Percentiles rank a stretch among this genome's conserved stretches.
Conservation (phyloP, 164 flowering plant genomes). For the Sedum album region DNA sequence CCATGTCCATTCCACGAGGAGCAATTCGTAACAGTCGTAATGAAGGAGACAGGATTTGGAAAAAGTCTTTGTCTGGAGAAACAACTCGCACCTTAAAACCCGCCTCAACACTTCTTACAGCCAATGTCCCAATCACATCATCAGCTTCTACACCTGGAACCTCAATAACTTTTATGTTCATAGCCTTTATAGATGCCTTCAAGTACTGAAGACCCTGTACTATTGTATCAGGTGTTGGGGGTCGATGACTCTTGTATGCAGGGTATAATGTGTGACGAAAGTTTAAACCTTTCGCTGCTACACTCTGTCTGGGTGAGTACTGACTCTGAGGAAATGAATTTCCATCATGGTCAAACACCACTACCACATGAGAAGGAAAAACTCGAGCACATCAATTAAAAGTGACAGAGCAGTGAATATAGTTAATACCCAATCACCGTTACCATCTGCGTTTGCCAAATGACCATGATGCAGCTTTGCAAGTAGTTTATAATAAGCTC, state of each 20-base stretch:
- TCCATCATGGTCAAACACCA: slow-evolving; percentile 73
- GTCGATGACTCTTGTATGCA: slow-evolving; percentile 77
- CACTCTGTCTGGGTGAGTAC: slow-evolving; percentile 7
- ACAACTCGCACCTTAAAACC: slow-evolving; percentile 95
- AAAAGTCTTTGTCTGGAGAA: slow-evolving; percentile 97
- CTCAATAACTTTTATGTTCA: slow-evolving; percentile 96
- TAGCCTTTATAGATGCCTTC: slow-evolving; percentile 87
- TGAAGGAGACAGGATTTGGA: slow-evolving; percentile 89
- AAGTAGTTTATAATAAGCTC: slow-evolving; percentile 82
- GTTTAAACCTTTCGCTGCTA: slow-evolving; percentile 48
- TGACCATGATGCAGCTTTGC: slow-evolving; percentile 83
- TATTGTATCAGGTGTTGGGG: slow-evolving; percentile 92
- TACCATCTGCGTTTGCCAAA: slow-evolving; percentile 83
- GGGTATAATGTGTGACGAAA: slow-evolving; percentile 90
- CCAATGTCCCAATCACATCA: slow-evolving; percentile 97
- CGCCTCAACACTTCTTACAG: slow-evolving; percentile 66
- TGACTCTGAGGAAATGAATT: background rate
- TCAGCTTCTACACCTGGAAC: slow-evolving; percentile 99
- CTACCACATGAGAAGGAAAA: slow-evolving; percentile 92
- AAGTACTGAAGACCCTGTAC: slow-evolving; percentile 92
- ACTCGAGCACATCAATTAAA: slow-evolving; percentile 79
- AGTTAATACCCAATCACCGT: slow-evolving; percentile 96
- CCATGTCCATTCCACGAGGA: slow-evolving; percentile 89
- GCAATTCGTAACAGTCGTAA: slow-evolving; percentile 84
- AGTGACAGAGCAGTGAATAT: slow-evolving; percentile 77